Base-by-base conservation (phyloP, 768 basidiomycete genomes). In the Hygrophorus pudorinus region DNA sequence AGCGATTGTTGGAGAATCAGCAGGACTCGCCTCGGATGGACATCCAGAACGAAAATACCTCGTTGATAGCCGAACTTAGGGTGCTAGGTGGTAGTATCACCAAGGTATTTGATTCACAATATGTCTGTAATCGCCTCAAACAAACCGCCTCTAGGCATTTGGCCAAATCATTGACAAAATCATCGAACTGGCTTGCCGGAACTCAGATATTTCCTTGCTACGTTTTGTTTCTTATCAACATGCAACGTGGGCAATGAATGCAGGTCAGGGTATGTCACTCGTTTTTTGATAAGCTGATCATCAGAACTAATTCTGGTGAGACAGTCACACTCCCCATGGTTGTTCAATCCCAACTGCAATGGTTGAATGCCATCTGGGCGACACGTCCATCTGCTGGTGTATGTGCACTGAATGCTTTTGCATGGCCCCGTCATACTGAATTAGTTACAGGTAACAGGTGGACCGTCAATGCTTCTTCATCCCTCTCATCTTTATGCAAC, bases 291-390 rank as follows among this genome's bases (percentile, higher is more conserved):
- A 21, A 37, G n/a, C 8, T 34, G 21, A n/a, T n/a, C 24, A n/a
- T 45, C 11, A 20, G 11, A 17, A 6, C 12, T 38, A 31, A 41
- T 32, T n/a, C n/a, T 17, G 36, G 29, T 27, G 11, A 14, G 7
- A 3, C 31, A 51, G 49, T 38, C 9, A 34, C 36, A 12, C 36
- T 45, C 12, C 38, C 49, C 9, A 33, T 64, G 13, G 38, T 67
- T 14, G 55, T 63, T 24, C 57, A 61, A 41, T 53, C 62, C 4
- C 66, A 71, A 42, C 63, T 66, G 29, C 62, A 68, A 46, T 78
- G 78, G 77, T 58, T 81, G 1, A 65, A 67, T 46, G 61, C 65
- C 3, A 39, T 80, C 2, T 82, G 78, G 78, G 57, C n/a, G n/a
- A n/a, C n/a, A n/a, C n/a, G n/a, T n/a, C 18, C 33, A n/a, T 24